Evolutionary conservation across 148 eudicot genomes (phyloP).

Genomic region (Fagopyrum homotropicum): DNA sequence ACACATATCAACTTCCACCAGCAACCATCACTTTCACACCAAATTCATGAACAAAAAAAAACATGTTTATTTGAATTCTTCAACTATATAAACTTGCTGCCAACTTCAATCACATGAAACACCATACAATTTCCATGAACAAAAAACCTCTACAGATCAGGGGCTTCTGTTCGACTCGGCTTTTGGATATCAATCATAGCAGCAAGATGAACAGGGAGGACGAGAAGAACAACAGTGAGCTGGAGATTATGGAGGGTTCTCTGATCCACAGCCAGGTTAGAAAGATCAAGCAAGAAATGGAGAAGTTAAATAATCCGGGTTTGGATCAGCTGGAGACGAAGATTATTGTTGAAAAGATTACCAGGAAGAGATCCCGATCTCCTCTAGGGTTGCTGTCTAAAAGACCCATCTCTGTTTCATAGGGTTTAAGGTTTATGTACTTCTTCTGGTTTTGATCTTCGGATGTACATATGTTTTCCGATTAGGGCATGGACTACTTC

Average conservation of each 20-base stretch:
- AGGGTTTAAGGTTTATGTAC: not conserved
- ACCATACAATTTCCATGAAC: not conserved
- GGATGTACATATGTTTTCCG: conserved; percentile 1
- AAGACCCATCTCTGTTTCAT: conserved; percentile 33
- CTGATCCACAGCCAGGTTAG: conserved; percentile 6
- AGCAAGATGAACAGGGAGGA: not conserved
- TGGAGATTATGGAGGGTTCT: not conserved
- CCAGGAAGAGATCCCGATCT: conserved; percentile 34
- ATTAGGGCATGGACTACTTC: not conserved
- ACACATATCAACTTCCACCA: conserved; percentile 11
- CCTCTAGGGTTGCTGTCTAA: conserved; percentile 34
- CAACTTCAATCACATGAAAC: not conserved
- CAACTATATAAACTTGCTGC: conserved; percentile 6
- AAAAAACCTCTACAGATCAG: not conserved
- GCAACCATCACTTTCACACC: conserved; percentile 4
- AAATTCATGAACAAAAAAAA: conserved; percentile 1
- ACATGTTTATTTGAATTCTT: not conserved
- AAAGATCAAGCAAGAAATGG: conserved; percentile 16
- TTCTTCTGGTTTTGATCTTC: not conserved
- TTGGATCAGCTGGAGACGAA: conserved; percentile 1
- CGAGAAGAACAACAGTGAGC: not conserved
- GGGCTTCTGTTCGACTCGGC: too few species aligned
- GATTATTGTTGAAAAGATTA: conserved; percentile 10
- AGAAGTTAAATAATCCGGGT: not conserved
- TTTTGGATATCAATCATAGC: too few species aligned